Conservation (phyloP, 768 basidiomycete species). For the Botryobasidium botryosum region DNA sequence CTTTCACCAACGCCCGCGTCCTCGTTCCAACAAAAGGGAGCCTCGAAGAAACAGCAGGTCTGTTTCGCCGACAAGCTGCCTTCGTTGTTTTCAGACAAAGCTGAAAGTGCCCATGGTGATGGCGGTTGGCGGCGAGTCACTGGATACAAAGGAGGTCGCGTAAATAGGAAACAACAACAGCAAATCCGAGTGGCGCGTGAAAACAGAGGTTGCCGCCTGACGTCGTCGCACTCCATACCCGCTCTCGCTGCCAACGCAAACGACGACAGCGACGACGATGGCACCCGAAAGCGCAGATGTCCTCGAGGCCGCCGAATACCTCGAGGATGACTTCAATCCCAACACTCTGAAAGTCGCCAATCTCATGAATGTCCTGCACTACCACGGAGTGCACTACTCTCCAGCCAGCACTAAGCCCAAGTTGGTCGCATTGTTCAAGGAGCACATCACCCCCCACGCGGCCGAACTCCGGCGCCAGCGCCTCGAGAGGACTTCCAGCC, state of each 20-base stretch:
- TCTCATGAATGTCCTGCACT: slow-evolving; percentile 56
- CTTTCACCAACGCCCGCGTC: too few relatives aligned
- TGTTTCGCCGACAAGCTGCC: too few relatives aligned
- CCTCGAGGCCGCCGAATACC: slow-evolving; percentile 57
- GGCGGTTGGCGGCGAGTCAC: too few relatives aligned
- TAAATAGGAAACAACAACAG: slow-evolving; percentile 1
- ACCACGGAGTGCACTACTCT: slow-evolving; percentile 60
- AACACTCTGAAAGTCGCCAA: slow-evolving; percentile 61
- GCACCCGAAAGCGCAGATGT: slow-evolving; percentile 64
- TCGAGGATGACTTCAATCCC: slow-evolving; percentile 64
- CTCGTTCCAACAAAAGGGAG: too few relatives aligned
- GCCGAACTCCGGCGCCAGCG: slow-evolving; percentile 45
- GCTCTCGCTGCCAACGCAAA: neutral
- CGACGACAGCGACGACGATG: too few relatives aligned
- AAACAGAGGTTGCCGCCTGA: neutral
- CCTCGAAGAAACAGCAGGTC: too few relatives aligned
- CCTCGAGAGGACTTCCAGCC: slow-evolving; percentile 45
- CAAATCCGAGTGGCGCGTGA: neutral
- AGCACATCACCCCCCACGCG: slow-evolving; percentile 48
- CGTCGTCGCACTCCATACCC: neutral
- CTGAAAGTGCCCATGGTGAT: too few relatives aligned
- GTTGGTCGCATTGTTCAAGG: slow-evolving; percentile 59
- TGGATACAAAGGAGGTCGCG: too few relatives aligned
- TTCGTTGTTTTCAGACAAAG: too few relatives aligned
- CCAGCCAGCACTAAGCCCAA: slow-evolving; percentile 62